phyloP scores from a whole-genome alignment of 2,329 filamentous ascomycete species.

The Epichloe brachyelytri region DNA sequence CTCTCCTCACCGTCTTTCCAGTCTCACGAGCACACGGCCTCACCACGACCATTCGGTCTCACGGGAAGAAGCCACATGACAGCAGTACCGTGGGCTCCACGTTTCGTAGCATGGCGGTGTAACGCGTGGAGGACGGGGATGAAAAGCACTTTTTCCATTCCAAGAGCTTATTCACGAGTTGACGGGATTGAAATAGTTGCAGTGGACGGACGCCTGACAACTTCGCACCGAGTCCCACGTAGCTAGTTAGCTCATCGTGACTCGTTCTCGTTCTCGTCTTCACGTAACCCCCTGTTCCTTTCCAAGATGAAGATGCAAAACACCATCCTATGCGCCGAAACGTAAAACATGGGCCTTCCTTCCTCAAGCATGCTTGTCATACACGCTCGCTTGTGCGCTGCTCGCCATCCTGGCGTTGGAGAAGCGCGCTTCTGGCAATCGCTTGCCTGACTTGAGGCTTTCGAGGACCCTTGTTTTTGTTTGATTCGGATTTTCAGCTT shows the following conservation, averaged over 20 bases:
- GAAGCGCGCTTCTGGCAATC: conserved; percentile 64
- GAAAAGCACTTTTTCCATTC: background rate
- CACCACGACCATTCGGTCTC: background rate
- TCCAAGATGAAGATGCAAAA: too few relatives aligned
- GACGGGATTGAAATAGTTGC: too few relatives aligned
- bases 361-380: conserved; percentile 15
- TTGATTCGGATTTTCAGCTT: background rate
- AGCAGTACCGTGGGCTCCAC: background rate
- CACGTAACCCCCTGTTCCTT: too few relatives aligned
- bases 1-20: background rate
- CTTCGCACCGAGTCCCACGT: too few relatives aligned
- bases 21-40: background rate
- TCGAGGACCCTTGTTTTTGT: conserved; percentile 62
- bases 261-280: too few relatives aligned
- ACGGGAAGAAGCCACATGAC: background rate
- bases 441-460: conserved; percentile 61
- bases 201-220: too few relatives aligned
- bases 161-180: too few relatives aligned
- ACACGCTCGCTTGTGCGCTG: conserved; percentile 52
- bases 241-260: too few relatives aligned
- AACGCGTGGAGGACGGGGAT: background rate
- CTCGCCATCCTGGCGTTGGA: conserved; percentile 47
- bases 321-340: background rate
- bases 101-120: background rate
- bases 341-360: background rate